These are phyloP conservation scores for Vicia villosa DNA, from an alignment of 306 rosid species.

Conservation along the genomic window DNA sequence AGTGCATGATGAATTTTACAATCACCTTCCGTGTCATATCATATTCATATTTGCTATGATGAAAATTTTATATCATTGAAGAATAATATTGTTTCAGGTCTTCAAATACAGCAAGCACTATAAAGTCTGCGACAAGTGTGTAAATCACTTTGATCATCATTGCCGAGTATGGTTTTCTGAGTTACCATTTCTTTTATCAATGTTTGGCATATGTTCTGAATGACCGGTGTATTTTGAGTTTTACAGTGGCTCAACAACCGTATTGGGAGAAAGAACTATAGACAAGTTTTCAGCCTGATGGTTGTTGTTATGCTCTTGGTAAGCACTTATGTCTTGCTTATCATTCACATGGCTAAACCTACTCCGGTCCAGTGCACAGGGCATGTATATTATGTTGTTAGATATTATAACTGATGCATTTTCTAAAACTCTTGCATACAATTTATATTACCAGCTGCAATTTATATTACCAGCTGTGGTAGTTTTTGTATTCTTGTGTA, in stretches of 20 bases:
- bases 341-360: slow-evolving; percentile 27
- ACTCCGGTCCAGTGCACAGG: slow-evolving; percentile 91
- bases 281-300: slow-evolving; percentile 92
- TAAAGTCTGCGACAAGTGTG: slow-evolving; percentile 95
- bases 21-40: slow-evolving; percentile 26
- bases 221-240: slow-evolving; percentile 6
- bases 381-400: slow-evolving; percentile 66
- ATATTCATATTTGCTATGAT: neutral
- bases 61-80: too few relatives aligned
- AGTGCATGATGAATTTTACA: slow-evolving; percentile 23
- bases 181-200: slow-evolving; percentile 27
- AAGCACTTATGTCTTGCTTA: slow-evolving; percentile 43
- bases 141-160: slow-evolving; percentile 92
- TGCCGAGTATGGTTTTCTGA: slow-evolving; percentile 72
- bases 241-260: slow-evolving; percentile 98
- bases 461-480: slow-evolving; percentile 5
- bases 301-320: slow-evolving; percentile 90
- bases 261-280: slow-evolving; percentile 83
- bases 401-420: slow-evolving; percentile 30
- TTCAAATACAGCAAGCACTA: slow-evolving; percentile 97
- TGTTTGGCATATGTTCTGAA: slow-evolving; percentile 34
- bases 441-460: too few relatives aligned
- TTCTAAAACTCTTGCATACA: neutral
- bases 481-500: too few relatives aligned
- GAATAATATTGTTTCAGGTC: slow-evolving; percentile 54